phyloP scores from a whole-genome alignment of 345 rosid species.

The Citrus inodora region DNA sequence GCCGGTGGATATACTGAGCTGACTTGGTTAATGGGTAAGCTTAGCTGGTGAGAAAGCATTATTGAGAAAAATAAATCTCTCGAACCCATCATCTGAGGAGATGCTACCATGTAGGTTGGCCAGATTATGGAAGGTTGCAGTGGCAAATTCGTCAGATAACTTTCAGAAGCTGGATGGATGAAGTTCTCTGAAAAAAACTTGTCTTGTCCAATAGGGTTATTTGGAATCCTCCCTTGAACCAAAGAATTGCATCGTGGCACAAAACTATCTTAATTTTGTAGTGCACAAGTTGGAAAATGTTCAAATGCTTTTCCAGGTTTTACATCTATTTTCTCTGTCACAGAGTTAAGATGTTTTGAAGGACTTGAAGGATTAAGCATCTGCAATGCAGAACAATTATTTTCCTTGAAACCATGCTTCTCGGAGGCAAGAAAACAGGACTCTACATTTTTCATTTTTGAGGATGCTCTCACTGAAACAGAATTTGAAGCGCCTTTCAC shows the following conservation, averaged over 20 bases:
- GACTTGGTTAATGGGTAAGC: neutral
- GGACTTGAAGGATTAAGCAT: neutral
- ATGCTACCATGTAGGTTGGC: neutral
- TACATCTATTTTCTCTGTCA: slow-evolving; percentile 3
- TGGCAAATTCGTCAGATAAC: neutral
- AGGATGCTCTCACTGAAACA: slow-evolving; percentile 3
- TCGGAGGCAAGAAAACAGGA: neutral
- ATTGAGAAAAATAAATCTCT: slow-evolving; percentile 11
- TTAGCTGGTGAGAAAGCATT: neutral
- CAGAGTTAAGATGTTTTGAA: neutral
- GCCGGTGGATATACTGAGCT: neutral
- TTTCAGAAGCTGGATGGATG: slow-evolving; percentile 8
- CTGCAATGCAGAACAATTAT: neutral
- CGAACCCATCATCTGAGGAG: slow-evolving; percentile 2
- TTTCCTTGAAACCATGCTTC: slow-evolving; percentile 1
- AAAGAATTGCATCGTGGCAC: neutral
- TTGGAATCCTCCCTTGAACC: neutral
- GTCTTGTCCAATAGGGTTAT: slow-evolving; percentile 1
- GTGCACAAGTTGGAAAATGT: slow-evolving; percentile 1
- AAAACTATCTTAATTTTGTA: neutral
- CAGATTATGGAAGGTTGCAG: slow-evolving; percentile 9
- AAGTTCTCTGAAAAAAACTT: neutral
- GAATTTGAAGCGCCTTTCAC: neutral
- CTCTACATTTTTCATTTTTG: neutral
- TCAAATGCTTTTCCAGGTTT: slow-evolving; percentile 5